Conservation (phyloP, 2,329 filamentous ascomycete genomes). For the Botrytis paeoniae region DNA sequence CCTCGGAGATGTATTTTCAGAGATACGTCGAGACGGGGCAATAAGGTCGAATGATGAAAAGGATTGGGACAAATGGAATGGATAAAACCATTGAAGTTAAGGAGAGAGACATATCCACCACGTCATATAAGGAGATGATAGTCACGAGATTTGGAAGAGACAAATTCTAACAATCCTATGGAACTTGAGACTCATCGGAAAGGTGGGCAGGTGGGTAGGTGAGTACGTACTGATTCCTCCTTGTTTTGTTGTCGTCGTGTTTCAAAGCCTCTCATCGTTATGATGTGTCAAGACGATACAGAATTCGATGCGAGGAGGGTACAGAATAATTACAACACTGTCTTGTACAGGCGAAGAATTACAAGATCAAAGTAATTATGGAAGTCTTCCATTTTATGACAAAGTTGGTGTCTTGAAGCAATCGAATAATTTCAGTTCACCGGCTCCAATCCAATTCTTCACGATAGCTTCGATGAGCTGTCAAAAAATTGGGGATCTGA, state of each 20-base stretch:
- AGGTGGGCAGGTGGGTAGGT: not conserved
- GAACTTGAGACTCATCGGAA: not conserved
- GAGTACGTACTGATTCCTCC: not conserved
- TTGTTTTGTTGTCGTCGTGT: not conserved
- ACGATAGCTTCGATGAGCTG: not conserved
- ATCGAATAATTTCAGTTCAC: not conserved
- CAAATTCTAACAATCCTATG: not conserved
- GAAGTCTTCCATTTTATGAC: not conserved
- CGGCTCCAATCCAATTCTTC: not conserved
- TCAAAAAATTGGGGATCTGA: not conserved
- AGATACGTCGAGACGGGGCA: not conserved
- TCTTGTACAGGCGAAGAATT: no score
- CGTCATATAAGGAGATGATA: not conserved
- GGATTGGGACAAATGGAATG: not conserved
- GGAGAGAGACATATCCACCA: not conserved
- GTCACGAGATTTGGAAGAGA: not conserved
- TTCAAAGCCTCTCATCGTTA: not conserved
- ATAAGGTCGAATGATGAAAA: not conserved
- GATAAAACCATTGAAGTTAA: not conserved
- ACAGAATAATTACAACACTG: not conserved
- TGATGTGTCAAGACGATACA: not conserved
- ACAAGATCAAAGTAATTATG: no score
- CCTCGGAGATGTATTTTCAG: not conserved
- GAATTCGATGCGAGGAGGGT: not conserved
- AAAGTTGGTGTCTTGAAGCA: not conserved